Conservation (phyloP, 139 green algal species). For the Chlorella sp. region DNA sequence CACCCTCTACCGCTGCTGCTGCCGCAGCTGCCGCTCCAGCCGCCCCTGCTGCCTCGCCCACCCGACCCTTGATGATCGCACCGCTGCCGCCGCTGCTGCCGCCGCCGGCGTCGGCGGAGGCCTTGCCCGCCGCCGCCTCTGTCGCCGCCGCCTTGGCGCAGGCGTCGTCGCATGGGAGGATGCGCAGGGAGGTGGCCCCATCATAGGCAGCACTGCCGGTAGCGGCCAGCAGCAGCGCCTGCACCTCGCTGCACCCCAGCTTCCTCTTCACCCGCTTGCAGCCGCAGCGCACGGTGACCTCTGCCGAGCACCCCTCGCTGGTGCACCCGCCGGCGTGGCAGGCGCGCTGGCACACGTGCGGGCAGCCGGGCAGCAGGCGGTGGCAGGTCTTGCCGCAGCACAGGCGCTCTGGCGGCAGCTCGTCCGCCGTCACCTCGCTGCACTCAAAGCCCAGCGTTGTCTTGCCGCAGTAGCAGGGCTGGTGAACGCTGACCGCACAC, state of each 20-base stretch:
- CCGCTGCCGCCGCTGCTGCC: not conserved
- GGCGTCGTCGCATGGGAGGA: constrained; percentile 67
- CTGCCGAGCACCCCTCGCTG: constrained; percentile 54
- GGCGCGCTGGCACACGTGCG: constrained; percentile 62
- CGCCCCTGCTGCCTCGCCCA: too few relatives aligned
- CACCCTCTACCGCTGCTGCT: not conserved
- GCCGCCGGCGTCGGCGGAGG: not conserved
- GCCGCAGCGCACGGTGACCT: constrained; percentile 73
- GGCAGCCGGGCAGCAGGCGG: constrained; percentile 61
- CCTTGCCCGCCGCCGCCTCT: constrained; percentile 9
- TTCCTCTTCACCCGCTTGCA: constrained; percentile 73
- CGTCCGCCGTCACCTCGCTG: constrained; percentile 30
- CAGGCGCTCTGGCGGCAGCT: constrained; percentile 16
- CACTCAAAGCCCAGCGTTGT: constrained; percentile 68
- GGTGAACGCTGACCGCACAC: constrained; percentile 9
- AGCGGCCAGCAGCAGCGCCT: constrained; percentile 47
- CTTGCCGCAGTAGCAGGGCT: constrained; percentile 73
- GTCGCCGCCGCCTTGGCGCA: constrained; percentile 44
- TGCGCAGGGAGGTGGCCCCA: constrained; percentile 46
- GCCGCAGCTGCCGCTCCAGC: not conserved
- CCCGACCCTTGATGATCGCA: too few relatives aligned
- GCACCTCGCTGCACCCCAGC: constrained; percentile 66
- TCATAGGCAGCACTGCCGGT: constrained; percentile 47
- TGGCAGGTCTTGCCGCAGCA: constrained; percentile 73
- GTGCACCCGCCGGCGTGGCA: constrained; percentile 78